Conservation (phyloP, 306 rosid species). For the Cucumis melo region DNA sequence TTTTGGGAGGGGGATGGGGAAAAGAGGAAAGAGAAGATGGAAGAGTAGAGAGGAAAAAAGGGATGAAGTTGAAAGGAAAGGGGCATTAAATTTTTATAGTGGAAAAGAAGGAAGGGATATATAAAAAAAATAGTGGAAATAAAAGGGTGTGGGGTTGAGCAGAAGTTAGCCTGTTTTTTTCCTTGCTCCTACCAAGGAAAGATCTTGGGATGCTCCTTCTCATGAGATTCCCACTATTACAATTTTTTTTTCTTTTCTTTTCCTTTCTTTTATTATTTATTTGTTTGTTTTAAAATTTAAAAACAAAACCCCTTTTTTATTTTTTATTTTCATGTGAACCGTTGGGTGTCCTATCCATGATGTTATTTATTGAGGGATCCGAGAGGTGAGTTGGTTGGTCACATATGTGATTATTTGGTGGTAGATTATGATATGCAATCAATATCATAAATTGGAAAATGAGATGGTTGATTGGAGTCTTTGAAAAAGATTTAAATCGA, state of each 20-base stretch:
- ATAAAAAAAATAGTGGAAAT: not conserved
- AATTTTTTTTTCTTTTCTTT: not conserved
- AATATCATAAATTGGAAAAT: too few relatives aligned
- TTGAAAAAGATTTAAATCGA: too few relatives aligned
- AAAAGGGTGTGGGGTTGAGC: slow-evolving; percentile 13
- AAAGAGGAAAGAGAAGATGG: not conserved
- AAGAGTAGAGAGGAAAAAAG: not conserved
- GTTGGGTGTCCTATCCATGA: too few relatives aligned
- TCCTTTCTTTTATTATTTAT: too few relatives aligned
- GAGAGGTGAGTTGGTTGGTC: too few relatives aligned
- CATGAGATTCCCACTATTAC: slow-evolving; percentile 27
- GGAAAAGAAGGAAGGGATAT: not conserved
- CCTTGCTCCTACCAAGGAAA: slow-evolving; percentile 3
- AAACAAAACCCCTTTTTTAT: too few relatives aligned
- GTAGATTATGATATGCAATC: too few relatives aligned
- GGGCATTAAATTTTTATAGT: slow-evolving; percentile 5
- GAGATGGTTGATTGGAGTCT: too few relatives aligned
- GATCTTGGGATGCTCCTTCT: slow-evolving; percentile 25
- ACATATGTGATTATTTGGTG: too few relatives aligned
- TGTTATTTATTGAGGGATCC: too few relatives aligned
- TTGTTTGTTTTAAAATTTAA: too few relatives aligned
- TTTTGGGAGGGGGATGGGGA: not conserved
- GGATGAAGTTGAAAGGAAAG: not conserved
- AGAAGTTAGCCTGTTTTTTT: not conserved
- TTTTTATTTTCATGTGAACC: too few relatives aligned